Evolutionary conservation across 345 rosid species (phyloP).

Genomic region (Euphorbia pulcherrima): DNA sequence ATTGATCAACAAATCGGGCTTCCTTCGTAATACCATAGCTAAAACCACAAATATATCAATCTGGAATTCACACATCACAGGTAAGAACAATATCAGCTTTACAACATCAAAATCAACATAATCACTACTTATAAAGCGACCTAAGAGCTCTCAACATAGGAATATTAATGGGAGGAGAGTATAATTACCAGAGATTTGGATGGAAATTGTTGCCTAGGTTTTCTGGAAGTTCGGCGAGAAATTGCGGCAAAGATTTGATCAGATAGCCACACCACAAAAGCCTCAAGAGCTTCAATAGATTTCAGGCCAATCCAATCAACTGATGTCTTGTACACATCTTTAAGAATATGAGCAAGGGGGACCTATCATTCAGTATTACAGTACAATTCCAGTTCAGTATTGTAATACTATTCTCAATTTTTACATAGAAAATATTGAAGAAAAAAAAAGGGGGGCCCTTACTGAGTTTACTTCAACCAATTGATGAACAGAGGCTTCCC

Average conservation of each 20-base stretch:
- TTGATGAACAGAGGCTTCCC: conserved; percentile 49
- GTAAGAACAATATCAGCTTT: not conserved
- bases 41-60: conserved; percentile 15
- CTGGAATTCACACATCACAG: not conserved
- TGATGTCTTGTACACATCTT: conserved; percentile 12
- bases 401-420: no score
- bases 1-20: conserved; percentile 15
- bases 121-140: no score
- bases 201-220: conserved; percentile 7
- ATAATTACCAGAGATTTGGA: conserved; percentile 16
- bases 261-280: conserved; percentile 14
- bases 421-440: not conserved
- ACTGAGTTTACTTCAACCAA: conserved; percentile 41
- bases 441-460: not conserved
- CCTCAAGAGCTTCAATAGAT: conserved; percentile 11
- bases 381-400: no score
- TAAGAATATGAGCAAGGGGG: not conserved
- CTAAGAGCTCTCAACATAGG: no score
- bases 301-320: conserved; percentile 13
- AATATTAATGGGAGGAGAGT: no score
- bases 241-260: conserved; percentile 7
- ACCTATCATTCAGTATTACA: not conserved
- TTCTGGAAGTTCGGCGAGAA: conserved; percentile 11
- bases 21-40: conserved; percentile 11
- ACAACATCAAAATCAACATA: not conserved